Percentiles rank a stretch among this genome's conserved stretches.
Evolutionary conservation across 164 flowering plant species (phyloP).

Genomic region (Cinnamomum chago): DNA sequence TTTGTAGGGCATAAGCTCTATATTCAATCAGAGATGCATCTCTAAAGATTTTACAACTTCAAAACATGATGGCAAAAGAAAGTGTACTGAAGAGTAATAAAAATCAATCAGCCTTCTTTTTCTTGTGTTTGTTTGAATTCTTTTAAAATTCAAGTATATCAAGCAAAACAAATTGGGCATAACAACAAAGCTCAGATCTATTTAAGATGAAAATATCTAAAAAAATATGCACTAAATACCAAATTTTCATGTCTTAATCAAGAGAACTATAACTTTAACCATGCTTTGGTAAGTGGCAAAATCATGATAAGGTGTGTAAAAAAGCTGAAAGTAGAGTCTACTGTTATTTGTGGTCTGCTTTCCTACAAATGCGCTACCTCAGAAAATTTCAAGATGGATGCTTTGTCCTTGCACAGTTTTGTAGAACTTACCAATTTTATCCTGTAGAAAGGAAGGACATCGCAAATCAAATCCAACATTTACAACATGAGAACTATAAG

Average conservation of each 20-base stretch:
- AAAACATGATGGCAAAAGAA: too few species aligned
- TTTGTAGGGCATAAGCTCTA: too few species aligned
- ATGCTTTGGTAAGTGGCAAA: not conserved
- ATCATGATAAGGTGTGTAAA: not conserved
- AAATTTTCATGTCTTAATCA: not conserved
- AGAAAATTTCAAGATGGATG: slow-evolving; percentile 10
- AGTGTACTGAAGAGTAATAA: too few species aligned
- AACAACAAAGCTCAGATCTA: not conserved
- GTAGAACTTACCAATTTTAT: slow-evolving; percentile 86
- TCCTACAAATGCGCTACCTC: slow-evolving; percentile 14
- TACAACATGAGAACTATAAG: not conserved
- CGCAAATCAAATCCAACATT: slow-evolving; percentile 5
- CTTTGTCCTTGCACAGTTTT: slow-evolving; percentile 18
- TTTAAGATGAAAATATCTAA: not conserved
- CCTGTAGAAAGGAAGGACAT: slow-evolving; percentile 46
- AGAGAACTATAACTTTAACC: not conserved
- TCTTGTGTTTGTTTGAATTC: too few species aligned
- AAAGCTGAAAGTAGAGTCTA: not conserved
- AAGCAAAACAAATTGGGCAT: too few species aligned
- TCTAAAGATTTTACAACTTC: too few species aligned
- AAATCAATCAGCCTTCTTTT: too few species aligned
- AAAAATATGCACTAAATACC: not conserved
- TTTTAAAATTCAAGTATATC: too few species aligned
- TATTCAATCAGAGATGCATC: too few species aligned
- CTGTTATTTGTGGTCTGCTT: slow-evolving; percentile 11